Conservation (phyloP, 345 rosid species). For the Gossypium raimondii region DNA sequence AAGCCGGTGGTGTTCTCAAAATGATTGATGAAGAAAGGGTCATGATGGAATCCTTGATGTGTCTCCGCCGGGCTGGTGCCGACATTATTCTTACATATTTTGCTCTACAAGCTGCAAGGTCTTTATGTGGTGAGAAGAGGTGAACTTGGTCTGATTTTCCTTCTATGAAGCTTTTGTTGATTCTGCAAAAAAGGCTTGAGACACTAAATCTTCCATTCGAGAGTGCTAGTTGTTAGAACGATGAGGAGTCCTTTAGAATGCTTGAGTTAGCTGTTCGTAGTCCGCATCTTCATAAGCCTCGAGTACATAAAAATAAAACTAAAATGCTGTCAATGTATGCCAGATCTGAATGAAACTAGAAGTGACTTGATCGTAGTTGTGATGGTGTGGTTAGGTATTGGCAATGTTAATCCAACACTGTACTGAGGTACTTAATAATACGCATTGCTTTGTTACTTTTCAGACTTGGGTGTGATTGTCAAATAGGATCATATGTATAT, state of each 20-base stretch:
- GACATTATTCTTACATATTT: slow-evolving; percentile 81
- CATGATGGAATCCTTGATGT: slow-evolving; percentile 89
- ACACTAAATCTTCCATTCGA: background rate
- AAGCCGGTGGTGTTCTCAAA: slow-evolving; percentile 75
- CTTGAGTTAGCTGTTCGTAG: background rate
- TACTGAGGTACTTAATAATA: background rate
- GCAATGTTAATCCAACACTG: background rate
- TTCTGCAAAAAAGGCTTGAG: background rate
- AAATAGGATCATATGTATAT: no score
- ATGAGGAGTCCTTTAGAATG: background rate
- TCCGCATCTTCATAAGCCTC: background rate
- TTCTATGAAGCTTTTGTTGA: slow-evolving; percentile 14
- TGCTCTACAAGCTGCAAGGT: slow-evolving; percentile 82
- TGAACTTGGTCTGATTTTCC: slow-evolving; percentile 9
- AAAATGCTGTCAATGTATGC: background rate
- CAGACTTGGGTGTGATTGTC: no score
- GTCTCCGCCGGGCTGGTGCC: slow-evolving; percentile 87
- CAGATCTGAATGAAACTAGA: background rate
- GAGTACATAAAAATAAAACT: background rate
- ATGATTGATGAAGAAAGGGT: slow-evolving; percentile 92
- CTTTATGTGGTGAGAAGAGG: slow-evolving; percentile 52
- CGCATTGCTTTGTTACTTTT: background rate
- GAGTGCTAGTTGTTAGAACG: background rate
- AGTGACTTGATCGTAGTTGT: background rate
- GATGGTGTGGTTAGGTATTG: background rate